These are phyloP conservation scores for Nymphaea thermarum DNA, from an alignment of 164 flowering plant species.

Conservation along the genomic window DNA sequence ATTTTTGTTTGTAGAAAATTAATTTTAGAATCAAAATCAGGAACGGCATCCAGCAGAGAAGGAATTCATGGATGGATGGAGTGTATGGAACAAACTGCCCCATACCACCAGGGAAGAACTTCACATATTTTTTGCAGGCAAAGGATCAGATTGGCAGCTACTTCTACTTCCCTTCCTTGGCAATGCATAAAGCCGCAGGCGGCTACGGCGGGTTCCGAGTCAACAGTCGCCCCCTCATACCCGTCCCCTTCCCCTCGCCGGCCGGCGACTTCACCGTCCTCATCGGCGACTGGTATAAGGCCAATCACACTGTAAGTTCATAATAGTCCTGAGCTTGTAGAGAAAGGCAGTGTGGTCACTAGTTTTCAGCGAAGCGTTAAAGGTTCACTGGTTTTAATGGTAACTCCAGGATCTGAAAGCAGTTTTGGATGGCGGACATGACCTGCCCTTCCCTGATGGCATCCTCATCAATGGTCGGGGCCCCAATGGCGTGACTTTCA, in stretches of 20 bases:
- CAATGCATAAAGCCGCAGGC: slow-evolving; percentile 85
- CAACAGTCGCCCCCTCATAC: slow-evolving; percentile 72
- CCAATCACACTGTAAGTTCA: slow-evolving; percentile 44
- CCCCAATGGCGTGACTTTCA: slow-evolving; percentile 70
- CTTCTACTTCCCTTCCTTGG: slow-evolving; percentile 82
- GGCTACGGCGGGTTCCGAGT: slow-evolving; percentile 72
- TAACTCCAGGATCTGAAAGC: slow-evolving; percentile 35
- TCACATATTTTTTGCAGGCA: slow-evolving; percentile 75
- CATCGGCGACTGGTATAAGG: slow-evolving; percentile 90
- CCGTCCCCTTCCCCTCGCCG: slow-evolving; percentile 90
- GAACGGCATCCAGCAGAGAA: slow-evolving; percentile 93
- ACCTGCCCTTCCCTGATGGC: slow-evolving; percentile 83
- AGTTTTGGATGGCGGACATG: slow-evolving; percentile 47
- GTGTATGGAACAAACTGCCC: slow-evolving; percentile 82
- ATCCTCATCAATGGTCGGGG: slow-evolving; percentile 94
- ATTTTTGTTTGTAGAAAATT: too few relatives aligned
- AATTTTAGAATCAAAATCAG: slow-evolving; percentile 18
- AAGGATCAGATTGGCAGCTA: slow-evolving; percentile 92
- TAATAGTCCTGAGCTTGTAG: neutral
- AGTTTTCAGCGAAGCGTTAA: too few relatives aligned
- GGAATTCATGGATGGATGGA: slow-evolving; percentile 96
- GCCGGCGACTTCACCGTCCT: slow-evolving; percentile 65
- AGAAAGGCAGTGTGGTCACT: too few relatives aligned
- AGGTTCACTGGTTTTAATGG: neutral
- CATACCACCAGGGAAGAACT: slow-evolving; percentile 76